phyloP scores from a whole-genome alignment of 352 stramenopile genomes.

The Globisporangium yorkense region DNA sequence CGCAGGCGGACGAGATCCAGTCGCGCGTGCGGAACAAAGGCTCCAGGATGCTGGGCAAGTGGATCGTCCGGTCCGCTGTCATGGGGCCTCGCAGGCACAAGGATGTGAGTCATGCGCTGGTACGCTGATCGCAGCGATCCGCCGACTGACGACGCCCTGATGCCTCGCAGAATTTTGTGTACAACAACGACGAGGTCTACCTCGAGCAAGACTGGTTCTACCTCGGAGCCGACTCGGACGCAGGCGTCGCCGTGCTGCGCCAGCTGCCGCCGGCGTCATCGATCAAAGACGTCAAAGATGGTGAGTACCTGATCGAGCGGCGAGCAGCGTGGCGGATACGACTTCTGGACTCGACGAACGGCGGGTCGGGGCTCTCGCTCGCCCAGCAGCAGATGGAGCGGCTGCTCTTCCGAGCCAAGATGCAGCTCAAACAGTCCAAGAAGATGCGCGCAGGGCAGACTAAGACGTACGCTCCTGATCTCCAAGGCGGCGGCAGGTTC shows the following conservation, averaged over 20 bases:
- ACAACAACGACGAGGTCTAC: constrained; percentile 81
- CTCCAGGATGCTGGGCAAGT: constrained; percentile 70
- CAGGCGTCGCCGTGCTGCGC: constrained; percentile 52
- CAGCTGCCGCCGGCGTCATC: constrained; percentile 34
- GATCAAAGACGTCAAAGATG: constrained; percentile 31
- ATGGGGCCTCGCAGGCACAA: constrained; percentile 28
- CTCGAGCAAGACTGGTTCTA: constrained; percentile 86
- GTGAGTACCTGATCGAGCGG: constrained; percentile 70
- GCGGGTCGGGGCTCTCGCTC: constrained; percentile 49
- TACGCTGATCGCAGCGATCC: background rate
- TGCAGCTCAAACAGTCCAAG: constrained; percentile 69
- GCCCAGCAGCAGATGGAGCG: constrained; percentile 81
- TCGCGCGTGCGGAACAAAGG: constrained; percentile 73
- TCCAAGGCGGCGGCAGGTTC: constrained; percentile 48
- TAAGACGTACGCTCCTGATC: constrained; percentile 30
- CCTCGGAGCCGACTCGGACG: constrained; percentile 59
- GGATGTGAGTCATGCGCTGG: constrained; percentile 29
- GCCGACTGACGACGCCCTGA: background rate
- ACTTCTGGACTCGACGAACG: constrained; percentile 65
- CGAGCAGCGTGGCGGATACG: constrained; percentile 62
- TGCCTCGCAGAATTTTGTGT: constrained; percentile 54
- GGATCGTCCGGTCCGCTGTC: constrained; percentile 66
- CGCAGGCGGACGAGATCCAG: constrained; percentile 77
- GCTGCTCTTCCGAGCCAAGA: constrained; percentile 62
- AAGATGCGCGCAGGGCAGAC: constrained; percentile 60